phyloP scores from a whole-genome alignment of 441 rosid genomes.

The Erodium trifolium region DNA sequence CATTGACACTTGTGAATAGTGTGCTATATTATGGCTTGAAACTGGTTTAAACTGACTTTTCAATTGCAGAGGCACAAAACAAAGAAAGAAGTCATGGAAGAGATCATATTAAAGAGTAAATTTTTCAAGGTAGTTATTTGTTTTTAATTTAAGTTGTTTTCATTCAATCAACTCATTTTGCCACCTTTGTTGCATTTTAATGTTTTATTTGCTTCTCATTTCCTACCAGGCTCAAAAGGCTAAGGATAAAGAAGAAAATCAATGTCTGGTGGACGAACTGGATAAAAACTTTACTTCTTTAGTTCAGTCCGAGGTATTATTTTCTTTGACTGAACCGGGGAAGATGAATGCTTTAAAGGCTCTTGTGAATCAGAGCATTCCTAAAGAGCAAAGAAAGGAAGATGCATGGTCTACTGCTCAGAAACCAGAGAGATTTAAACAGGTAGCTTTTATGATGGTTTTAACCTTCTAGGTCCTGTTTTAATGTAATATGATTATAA shows the following conservation, averaged over 20 bases:
- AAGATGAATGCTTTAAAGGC: slow-evolving; percentile 57
- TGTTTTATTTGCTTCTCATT: not conserved
- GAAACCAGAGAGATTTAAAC: slow-evolving; percentile 23
- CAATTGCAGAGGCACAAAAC: slow-evolving; percentile 61
- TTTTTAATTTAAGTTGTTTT: slow-evolving; percentile 9
- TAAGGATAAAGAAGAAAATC: slow-evolving; percentile 75
- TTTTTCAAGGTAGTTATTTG: slow-evolving; percentile 62
- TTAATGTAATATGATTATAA: not conserved
- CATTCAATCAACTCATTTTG: slow-evolving; percentile 1
- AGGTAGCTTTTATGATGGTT: slow-evolving; percentile 30
- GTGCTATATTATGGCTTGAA: no score
- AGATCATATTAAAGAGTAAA: slow-evolving; percentile 91
- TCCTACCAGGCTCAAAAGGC: slow-evolving; percentile 70
- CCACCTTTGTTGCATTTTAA: slow-evolving; percentile 1
- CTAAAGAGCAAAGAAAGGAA: slow-evolving; percentile 31
- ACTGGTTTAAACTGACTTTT: slow-evolving; percentile 14
- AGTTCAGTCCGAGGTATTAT: slow-evolving; percentile 48
- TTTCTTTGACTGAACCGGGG: slow-evolving; percentile 55
- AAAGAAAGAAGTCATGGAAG: slow-evolving; percentile 85
- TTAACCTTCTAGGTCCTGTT: not conserved
- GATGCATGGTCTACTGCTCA: slow-evolving; percentile 21
- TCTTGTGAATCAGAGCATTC: slow-evolving; percentile 35
- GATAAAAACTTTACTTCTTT: slow-evolving; percentile 63
- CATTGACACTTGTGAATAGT: no score
- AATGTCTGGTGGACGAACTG: slow-evolving; percentile 59